A percentile compares a stretch with the other conserved stretches of the same genome.
phyloP scores from a whole-genome alignment of 805 yeast species.

The Teunomyces barrocoloradensis region DNA sequence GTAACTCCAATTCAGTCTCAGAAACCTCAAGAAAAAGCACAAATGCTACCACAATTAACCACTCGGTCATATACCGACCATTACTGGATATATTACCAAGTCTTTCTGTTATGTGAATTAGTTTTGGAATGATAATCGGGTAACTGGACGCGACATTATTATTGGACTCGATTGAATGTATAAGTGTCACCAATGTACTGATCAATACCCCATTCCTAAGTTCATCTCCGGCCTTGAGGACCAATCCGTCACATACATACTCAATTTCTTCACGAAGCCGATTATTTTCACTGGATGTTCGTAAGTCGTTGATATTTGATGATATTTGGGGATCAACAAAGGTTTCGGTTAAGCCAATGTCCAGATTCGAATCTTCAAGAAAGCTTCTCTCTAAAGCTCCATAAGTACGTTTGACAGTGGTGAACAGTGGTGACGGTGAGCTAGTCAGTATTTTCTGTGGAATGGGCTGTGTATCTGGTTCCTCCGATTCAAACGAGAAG shows the following conservation, averaged over 20 bases:
- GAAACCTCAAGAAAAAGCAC: neutral
- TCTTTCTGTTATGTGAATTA: neutral
- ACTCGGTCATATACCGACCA: neutral
- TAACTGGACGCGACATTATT: neutral
- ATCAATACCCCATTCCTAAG: neutral
- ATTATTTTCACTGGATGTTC: constrained; percentile 12
- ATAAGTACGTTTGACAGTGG: neutral
- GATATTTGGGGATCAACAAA: constrained; percentile 4
- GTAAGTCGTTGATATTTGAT: constrained; percentile 17
- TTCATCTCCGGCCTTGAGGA: constrained; percentile 4
- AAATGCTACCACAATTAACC: neutral
- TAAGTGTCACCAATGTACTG: neutral
- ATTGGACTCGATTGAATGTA: neutral
- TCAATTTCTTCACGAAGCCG: constrained; percentile 13
- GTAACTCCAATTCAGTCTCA: neutral
- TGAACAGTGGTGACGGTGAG: neutral
- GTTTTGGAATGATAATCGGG: neutral
- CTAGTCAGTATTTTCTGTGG: neutral
- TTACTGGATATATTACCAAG: neutral
- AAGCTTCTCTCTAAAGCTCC: neutral
- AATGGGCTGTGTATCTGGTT: neutral
- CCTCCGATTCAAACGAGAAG: neutral
- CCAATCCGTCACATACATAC: constrained; percentile 18
- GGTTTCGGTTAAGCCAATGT: neutral
- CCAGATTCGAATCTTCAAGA: neutral